A percentile compares a stretch with the other conserved stretches of the same genome.
Conservation (phyloP, 129 eudicot genomes). For the Smallanthus sonchifolius region DNA sequence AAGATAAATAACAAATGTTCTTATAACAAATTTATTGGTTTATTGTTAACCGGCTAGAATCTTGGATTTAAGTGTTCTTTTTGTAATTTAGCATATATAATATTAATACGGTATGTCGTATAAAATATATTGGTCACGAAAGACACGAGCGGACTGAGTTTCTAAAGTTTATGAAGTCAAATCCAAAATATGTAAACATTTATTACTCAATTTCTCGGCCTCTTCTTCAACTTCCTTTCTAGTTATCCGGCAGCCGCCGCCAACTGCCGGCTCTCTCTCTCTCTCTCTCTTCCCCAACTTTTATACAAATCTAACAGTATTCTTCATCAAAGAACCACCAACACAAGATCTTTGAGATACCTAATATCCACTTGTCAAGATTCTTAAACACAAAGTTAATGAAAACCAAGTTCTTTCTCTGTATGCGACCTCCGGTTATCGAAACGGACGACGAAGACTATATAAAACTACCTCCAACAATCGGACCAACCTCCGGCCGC, state of each 20-base stretch:
- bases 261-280: constrained; percentile 18
- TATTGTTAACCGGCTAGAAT: constrained; percentile 11
- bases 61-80: not conserved
- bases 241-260: not conserved
- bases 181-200: constrained; percentile 32
- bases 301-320: not conserved
- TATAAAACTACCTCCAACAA: constrained; percentile 19
- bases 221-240: not conserved
- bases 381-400: constrained; percentile 5
- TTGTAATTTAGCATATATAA: not conserved
- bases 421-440: constrained; percentile 37
- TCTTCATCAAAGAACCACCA: not conserved
- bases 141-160: constrained; percentile 37
- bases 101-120: not conserved
- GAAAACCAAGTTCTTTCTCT: constrained; percentile 39
- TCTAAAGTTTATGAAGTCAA: constrained; percentile 24
- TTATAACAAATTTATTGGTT: not conserved
- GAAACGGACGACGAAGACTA: constrained; percentile 17
- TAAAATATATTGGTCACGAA: not conserved
- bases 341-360: not conserved
- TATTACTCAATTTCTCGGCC: constrained; percentile 14
- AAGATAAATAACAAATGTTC: not conserved
- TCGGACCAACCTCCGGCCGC: constrained; percentile 16
- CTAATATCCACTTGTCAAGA: not conserved
- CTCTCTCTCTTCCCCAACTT: not conserved